Percentiles rank a stretch among this genome's conserved stretches.
Conservation (phyloP, 192 early-diverging fungal genomes). For the Podila verticillata region DNA sequence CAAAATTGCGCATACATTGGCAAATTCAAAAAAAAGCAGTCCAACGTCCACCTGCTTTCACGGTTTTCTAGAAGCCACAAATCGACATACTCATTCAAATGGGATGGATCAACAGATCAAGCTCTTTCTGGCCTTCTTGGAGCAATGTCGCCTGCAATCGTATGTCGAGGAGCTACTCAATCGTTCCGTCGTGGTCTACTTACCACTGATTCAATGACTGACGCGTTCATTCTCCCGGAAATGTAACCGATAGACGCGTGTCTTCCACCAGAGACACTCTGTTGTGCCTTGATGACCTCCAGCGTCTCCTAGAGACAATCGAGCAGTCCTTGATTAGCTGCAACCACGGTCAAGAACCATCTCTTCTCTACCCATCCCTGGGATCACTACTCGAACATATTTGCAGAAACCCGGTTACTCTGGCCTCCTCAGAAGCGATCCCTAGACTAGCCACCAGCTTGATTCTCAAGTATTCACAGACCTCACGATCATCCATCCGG, state of each 20-base stretch:
- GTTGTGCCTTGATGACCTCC: constrained; percentile 10
- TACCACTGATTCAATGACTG: not conserved
- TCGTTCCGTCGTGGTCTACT: too few species aligned
- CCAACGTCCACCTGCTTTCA: too few species aligned
- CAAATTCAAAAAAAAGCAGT: not conserved
- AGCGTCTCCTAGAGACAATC: constrained; percentile 14
- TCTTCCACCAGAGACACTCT: constrained; percentile 9
- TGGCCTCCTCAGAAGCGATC: not conserved
- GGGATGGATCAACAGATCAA: constrained; percentile 41
- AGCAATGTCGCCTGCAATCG: constrained; percentile 18
- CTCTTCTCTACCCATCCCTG: constrained; percentile 13
- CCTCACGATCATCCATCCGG: too few species aligned
- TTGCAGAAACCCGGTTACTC: constrained; percentile 24
- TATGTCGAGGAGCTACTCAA: not conserved
- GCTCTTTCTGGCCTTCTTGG: constrained; percentile 29
- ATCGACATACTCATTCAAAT: not conserved
- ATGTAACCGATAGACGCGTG: constrained; percentile 10
- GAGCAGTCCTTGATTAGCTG: constrained; percentile 3
- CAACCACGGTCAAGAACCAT: not conserved
- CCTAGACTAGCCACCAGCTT: constrained; percentile 3
- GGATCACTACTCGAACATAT: constrained; percentile 13
- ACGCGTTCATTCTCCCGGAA: not conserved
- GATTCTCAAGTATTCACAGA: constrained; percentile 20
- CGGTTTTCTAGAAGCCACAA: too few species aligned
- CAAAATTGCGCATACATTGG: not conserved